phyloP scores from a whole-genome alignment of 2,329 filamentous ascomycete species.

The Purpureocillium takamizusanense region DNA sequence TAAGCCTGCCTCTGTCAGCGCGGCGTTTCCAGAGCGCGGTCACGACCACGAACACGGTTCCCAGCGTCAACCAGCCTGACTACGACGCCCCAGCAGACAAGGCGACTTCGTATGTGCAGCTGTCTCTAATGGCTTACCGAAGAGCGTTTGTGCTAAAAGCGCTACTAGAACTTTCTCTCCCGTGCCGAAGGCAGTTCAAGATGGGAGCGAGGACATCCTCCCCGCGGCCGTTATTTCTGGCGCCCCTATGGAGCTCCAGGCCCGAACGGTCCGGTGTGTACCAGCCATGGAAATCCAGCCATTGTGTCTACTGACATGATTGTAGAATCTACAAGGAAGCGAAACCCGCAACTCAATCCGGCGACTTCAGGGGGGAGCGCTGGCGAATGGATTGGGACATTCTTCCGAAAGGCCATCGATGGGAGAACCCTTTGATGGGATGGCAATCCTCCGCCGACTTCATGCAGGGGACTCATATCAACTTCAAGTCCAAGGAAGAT shows the following conservation, averaged over 20 bases:
- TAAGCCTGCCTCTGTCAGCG: conserved; percentile 31
- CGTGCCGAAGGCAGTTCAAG: conserved; percentile 79
- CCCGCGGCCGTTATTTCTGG: conserved; percentile 84
- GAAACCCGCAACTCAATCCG: conserved; percentile 95
- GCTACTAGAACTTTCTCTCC: conserved; percentile 72
- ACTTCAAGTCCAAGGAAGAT: conserved; percentile 89
- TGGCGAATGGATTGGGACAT: conserved; percentile 99
- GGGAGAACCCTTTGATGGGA: conserved; percentile 97
- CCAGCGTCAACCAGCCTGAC: conserved; percentile 60
- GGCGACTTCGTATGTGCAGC: conserved; percentile 66
- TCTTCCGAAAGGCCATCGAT: conserved; percentile 82
- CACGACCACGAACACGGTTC: conserved; percentile 29
- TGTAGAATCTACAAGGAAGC: conserved; percentile 79
- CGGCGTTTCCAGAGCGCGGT: conserved; percentile 47
- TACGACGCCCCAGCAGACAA: conserved; percentile 77
- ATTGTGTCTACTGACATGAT: not conserved
- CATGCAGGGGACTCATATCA: conserved; percentile 88
- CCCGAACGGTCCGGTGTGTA: conserved; percentile 79
- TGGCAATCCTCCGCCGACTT: conserved; percentile 94
- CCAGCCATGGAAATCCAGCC: not conserved
- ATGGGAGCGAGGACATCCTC: conserved; percentile 76
- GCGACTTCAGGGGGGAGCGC: conserved; percentile 70
- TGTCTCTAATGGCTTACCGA: not conserved
- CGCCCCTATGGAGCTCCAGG: conserved; percentile 88
- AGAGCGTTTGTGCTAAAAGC: not conserved